Evolutionary conservation across 2,329 filamentous ascomycete species (phyloP).

Genomic region (Colletotrichum sp.): DNA sequence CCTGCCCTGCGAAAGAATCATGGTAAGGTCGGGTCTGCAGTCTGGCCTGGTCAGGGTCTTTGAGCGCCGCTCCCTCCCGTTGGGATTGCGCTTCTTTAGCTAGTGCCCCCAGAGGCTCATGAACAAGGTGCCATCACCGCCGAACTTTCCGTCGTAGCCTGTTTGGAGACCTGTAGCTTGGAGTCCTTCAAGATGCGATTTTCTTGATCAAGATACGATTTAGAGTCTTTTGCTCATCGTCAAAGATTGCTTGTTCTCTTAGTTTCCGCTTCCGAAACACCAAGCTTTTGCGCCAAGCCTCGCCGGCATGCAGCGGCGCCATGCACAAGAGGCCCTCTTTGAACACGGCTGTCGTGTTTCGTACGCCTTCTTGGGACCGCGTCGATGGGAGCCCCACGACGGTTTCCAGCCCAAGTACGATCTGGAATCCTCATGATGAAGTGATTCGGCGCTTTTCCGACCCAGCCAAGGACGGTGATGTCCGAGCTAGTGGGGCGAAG

Average conservation of each 20-base stretch:
- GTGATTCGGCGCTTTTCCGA: conserved; percentile 28
- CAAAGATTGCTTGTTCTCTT: neutral
- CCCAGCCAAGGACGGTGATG: conserved; percentile 18
- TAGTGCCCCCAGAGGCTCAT: neutral
- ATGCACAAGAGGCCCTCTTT: conserved; percentile 1
- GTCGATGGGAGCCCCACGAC: conserved; percentile 13
- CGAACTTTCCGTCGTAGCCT: neutral
- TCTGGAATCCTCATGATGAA: conserved; percentile 16
- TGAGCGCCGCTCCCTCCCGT: neutral
- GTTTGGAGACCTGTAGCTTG: neutral
- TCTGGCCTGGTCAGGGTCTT: neutral
- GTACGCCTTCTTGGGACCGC: conserved; percentile 6
- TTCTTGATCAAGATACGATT: neutral
- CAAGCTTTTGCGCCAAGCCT: neutral
- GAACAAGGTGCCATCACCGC: neutral
- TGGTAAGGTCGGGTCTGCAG: neutral
- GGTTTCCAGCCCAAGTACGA: neutral
- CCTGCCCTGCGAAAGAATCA: neutral
- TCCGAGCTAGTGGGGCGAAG: neutral
- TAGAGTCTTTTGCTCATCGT: neutral
- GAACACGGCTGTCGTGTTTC: conserved; percentile 12
- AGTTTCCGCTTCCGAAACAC: neutral
- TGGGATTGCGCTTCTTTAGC: neutral
- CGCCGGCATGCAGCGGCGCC: conserved; percentile 12
- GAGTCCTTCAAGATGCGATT: neutral